Conservation (phyloP, 768 basidiomycete species). For the Pholiota microspora region DNA sequence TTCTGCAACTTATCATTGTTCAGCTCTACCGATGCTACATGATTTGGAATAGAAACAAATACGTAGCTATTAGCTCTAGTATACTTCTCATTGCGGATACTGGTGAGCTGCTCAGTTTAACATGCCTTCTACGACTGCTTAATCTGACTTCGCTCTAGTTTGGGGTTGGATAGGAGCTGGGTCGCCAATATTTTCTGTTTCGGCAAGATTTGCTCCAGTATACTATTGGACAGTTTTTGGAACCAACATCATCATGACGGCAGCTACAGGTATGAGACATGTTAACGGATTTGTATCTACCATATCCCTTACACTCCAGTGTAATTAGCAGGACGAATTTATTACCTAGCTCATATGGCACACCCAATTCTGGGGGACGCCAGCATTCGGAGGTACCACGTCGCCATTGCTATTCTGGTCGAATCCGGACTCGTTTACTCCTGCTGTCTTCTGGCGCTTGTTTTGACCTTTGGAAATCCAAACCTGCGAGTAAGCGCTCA, state of each 20-base stretch:
- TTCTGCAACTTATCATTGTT: not conserved
- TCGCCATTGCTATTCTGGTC: slow-evolving; percentile 5
- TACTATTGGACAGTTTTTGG: slow-evolving; percentile 9
- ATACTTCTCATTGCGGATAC: slow-evolving; percentile 8
- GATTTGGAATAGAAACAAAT: slow-evolving; percentile 5
- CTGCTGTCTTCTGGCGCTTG: slow-evolving; percentile 1
- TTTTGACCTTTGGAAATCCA: slow-evolving; percentile 3
- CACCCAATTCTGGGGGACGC: not conserved
- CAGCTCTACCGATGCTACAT: slow-evolving; percentile 10
- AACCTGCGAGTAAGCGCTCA: slow-evolving; percentile 6
- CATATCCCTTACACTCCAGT: not conserved
- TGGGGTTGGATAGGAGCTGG: slow-evolving; percentile 11
- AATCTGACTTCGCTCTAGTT: not conserved
- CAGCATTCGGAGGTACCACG: not conserved
- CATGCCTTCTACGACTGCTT: not conserved
- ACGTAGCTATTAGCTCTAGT: slow-evolving; percentile 2
- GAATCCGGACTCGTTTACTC: slow-evolving; percentile 6
- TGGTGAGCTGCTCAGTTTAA: not conserved
- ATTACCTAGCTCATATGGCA: not conserved
- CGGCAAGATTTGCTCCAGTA: slow-evolving; percentile 4
- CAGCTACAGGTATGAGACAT: not conserved
- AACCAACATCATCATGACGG: not conserved
- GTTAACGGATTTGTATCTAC: not conserved
- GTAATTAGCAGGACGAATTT: not conserved
- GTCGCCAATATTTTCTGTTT: slow-evolving; percentile 2